Conservation (phyloP, 2,329 filamentous ascomycete species). For the Fusarium sp. region DNA sequence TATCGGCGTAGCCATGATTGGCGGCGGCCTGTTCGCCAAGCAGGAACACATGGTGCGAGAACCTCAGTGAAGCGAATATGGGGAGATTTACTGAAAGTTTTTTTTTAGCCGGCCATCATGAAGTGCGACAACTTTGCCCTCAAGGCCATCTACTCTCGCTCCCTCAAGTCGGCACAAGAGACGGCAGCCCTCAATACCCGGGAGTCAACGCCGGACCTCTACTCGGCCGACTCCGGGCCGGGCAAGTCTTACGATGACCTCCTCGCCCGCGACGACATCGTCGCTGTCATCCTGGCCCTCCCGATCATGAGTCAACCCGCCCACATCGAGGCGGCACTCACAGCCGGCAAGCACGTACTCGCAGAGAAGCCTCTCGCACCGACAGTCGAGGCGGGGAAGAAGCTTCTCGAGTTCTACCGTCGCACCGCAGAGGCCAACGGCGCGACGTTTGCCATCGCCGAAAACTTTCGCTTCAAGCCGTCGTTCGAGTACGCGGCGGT, state of each 20-base stretch:
- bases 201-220: constrained; percentile 55
- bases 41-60: constrained; percentile 62
- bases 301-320: constrained; percentile 68
- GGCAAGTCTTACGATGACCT: constrained; percentile 60
- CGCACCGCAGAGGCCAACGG: constrained; percentile 39
- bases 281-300: constrained; percentile 65
- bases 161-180: constrained; percentile 62
- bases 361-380: constrained; percentile 73
- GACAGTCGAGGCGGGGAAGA: constrained; percentile 57
- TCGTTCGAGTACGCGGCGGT: constrained; percentile 64
- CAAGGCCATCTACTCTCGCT: constrained; percentile 72
- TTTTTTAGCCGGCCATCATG: constrained; percentile 64
- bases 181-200: constrained; percentile 52
- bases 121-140: constrained; percentile 59
- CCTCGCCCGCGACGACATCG: constrained; percentile 61
- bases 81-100: constrained; percentile 15
- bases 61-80: neutral
- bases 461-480: constrained; percentile 74
- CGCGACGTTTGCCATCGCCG: constrained; percentile 67
- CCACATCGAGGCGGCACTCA: constrained; percentile 64
- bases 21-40: constrained; percentile 68
- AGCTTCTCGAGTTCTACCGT: constrained; percentile 51
- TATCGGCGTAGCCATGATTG: constrained; percentile 66
- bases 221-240: constrained; percentile 62
- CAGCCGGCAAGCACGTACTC: constrained; percentile 73